Evolutionary conservation across 108 stramenopile genomes (phyloP).

Genomic region (Pseudonitzschia multiseries): DNA sequence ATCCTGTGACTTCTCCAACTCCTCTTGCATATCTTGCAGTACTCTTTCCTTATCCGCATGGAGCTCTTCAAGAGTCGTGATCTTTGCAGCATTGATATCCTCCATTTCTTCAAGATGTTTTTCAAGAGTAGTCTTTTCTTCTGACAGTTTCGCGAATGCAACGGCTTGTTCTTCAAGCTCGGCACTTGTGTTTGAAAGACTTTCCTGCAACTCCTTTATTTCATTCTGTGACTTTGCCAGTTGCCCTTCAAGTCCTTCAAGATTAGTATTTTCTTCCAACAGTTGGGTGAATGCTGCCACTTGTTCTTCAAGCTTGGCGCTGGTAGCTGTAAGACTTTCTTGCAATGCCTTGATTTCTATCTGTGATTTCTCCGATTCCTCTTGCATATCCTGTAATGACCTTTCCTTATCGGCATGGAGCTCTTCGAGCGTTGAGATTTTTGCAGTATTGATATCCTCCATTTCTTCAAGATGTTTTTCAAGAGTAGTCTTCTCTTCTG

Average conservation of each 20-base stretch:
- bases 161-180: constrained; percentile 1
- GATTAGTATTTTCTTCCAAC: neutral
- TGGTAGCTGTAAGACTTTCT: neutral
- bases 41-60: constrained; percentile 5
- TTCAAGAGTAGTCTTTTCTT: constrained; percentile 3
- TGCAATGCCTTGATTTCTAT: constrained; percentile 1
- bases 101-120: neutral
- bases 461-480: neutral
- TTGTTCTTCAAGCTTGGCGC: constrained; percentile 1
- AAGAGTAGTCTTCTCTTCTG: neutral
- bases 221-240: neutral
- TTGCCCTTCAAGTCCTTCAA: neutral
- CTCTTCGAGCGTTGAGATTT: neutral
- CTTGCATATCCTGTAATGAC: neutral
- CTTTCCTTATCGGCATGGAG: constrained; percentile 5
- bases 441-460: neutral
- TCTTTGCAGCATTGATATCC: neutral
- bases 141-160: neutral
- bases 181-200: neutral
- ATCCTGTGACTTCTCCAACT: neutral
- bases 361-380: neutral
- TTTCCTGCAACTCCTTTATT: neutral
- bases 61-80: neutral
- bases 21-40: neutral
- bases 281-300: neutral